Evolutionary conservation across 2,329 filamentous ascomycete species (phyloP), one percentile per base, ranked within the genome.

Genomic region (Calonectria henricotiae): DNA sequence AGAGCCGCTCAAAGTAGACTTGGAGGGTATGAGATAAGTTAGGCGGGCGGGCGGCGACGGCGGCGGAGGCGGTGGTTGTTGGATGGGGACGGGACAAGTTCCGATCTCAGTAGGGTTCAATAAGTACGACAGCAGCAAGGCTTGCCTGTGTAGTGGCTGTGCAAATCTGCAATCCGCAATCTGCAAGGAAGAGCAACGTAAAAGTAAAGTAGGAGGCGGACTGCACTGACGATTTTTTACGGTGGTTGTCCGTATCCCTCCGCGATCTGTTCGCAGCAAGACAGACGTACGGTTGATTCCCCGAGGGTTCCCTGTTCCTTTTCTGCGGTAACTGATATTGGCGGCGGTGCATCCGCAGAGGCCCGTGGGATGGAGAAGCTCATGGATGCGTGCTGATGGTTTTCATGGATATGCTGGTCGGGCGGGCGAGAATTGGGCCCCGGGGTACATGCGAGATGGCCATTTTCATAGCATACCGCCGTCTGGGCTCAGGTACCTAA

Each of bases 61-160:
- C 27, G 27, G 27, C 27, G 27, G 27, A 4, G 27, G 27, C 7
- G 4, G 27, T 7, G 4, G 27, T 47, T 1, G 44, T 23, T 47
- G 20, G 23, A 20, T 47, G 23, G 44, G 44, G 32, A 37, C 35
- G 51, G 51, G 51, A 37, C 7, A 23, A n/a, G 41, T 43, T 43
- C 41, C 41, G 41, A 43, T n/a, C 17, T n/a, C 27, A 30, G 41
- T 43, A 43, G n/a, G 17, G 15, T 30, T 30, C 7, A 30, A 30
- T 30, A 30, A 30, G 27, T 30, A 30, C 27, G 27, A 30, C 27
- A 30, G 7, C 27, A 55, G 20, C 51, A 55, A 55, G 51, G n/a
- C 51, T 55, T 55, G 23, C 51, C 51, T 55, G 51, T 37, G 39
- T 39, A 37, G 64, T 66, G 64, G 64, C 64, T 66, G 64, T 66